Evolutionary conservation across 225 moss, liverwort and hornwort species (phyloP), one percentile per base, ranked within the genome.

Genomic region (Pseudisothecium myosuroides): DNA sequence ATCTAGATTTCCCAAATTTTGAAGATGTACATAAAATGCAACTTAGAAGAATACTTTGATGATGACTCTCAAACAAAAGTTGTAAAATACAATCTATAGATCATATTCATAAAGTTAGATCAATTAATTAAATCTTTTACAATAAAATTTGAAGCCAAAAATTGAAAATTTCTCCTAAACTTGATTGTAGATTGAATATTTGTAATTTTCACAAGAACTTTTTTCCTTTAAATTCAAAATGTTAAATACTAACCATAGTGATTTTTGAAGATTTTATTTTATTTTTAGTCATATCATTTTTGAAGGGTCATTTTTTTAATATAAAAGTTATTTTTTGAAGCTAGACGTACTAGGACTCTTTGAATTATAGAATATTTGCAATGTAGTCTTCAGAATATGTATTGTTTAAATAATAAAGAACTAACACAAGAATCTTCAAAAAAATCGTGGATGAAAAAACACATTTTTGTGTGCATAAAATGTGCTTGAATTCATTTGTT

Each of bases 291-390:
- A n/a, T n/a, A n/a, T n/a, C n/a, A n/a, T n/a, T n/a, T n/a, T n/a
- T n/a, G n/a, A n/a, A n/a, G n/a, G n/a, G n/a, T n/a, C n/a, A n/a
- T n/a, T n/a, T n/a, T n/a, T n/a, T n/a, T n/a, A n/a, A n/a, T n/a
- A n/a, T n/a, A n/a, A n/a, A n/a, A n/a, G n/a, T n/a, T n/a, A n/a
- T n/a, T n/a, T n/a, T n/a, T n/a, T n/a, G n/a, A n/a, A n/a, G 4
- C 4, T 0, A 68, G 3, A 12, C 3, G 12, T n/a, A 68, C 1
- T 12, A 22, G 22, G 4, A 68, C 0, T 2, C 4, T 21, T 67
- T 37, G 21, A n/a, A 67, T n/a, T 37, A 12, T 7, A 21, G 1
- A n/a, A n/a, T 3, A 66, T 66, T 37, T 67, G 6, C 20, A 37
- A 18, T 36, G 19, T 5, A 21, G 37, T 67, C 37, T 67, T 37